Base-by-base conservation (phyloP, 2,329 filamentous ascomycete genomes). In the Pyricularia sp. region DNA sequence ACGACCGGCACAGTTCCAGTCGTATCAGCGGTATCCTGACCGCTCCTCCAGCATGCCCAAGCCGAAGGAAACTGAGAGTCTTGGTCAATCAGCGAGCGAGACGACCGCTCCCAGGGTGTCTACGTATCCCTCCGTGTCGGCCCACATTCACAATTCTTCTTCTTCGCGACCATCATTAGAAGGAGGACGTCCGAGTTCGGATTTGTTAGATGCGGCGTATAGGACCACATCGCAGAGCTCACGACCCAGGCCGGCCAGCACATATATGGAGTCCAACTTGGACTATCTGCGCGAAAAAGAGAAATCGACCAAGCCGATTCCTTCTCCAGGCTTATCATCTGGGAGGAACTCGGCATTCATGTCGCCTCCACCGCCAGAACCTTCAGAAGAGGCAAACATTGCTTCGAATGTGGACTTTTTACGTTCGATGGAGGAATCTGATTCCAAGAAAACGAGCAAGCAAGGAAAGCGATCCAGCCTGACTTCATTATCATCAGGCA, bases 201-300 rank as follows among this genome's bases (percentile, higher is more conserved):
- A 93, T 62, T 72, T 84, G 8, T 77, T 84, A 9, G 85, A 88
- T 49, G 76, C 81, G 0, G 74, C 87, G 9, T 84, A 86, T 1
- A 86, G 83, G 75, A 82, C 69, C 6, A 70, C 65, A n/a, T 69
- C 73, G 12, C 66, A 70, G 31, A 66, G 68, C 16, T 70, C 70
- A 6, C 86, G 88, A 67, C 82, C 85, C 64, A 84, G 93, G 60
- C 93, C 93, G 2, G 81, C 86, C 0, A 97, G 93, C 73, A 90
- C 90, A 40, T 91, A 93, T 73, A 82, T 96, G 3, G 89, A 92
- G 70, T 89, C 89, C 0, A 92, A 89, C 71, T 80, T 94, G 64
- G 92, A 96, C 66, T 91, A 90, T 71, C 79, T 96, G 22, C 87
- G 90, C 26, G 91, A 94, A 70, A 84, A 86, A 63, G 92, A 96